phyloP scores from a whole-genome alignment of 1,284 basidiomycete species.

The Pisolithus thermaeus region DNA sequence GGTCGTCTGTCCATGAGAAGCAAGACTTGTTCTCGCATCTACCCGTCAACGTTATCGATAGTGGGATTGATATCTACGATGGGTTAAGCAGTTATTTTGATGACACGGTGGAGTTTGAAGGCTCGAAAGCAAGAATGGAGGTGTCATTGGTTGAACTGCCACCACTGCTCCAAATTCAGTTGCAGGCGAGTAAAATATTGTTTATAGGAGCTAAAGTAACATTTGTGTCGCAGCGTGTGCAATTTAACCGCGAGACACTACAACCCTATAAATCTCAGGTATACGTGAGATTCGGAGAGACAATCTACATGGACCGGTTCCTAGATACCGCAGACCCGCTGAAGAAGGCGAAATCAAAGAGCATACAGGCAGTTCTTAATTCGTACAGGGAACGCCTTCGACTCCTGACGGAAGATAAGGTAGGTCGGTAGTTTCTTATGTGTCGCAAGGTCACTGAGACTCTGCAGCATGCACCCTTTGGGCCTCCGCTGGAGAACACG shows the following conservation, averaged over 20 bases:
- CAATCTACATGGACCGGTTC: conserved; percentile 90
- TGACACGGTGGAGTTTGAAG: conserved; percentile 85
- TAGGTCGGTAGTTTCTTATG: conserved; percentile 23
- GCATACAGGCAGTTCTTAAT: conserved; percentile 63
- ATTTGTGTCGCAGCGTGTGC: conserved; percentile 64
- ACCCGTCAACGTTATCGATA: conserved; percentile 88
- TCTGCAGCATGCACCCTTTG: conserved; percentile 52
- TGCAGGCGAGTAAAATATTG: conserved; percentile 57
- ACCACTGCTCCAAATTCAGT: conserved; percentile 89
- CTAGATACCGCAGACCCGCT: conserved; percentile 67
- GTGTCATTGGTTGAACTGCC: conserved; percentile 85
- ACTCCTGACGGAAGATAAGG: conserved; percentile 64
- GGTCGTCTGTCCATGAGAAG: conserved; percentile 70
- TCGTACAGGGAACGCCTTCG: conserved; percentile 61
- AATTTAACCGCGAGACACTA: conserved; percentile 89
- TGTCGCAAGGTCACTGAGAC: not conserved
- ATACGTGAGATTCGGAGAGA: conserved; percentile 87
- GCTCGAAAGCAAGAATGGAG: conserved; percentile 82
- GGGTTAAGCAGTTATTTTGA: conserved; percentile 91
- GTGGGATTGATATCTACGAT: conserved; percentile 88
- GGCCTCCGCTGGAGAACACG: conserved; percentile 46
- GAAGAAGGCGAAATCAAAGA: conserved; percentile 67
- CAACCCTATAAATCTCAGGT: conserved; percentile 95
- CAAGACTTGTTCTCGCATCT: conserved; percentile 92
- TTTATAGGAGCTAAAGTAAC: not conserved